These are phyloP conservation scores for Aspergillus brasiliensis DNA, from an alignment of 2,329 filamentous ascomycete species.

Conservation along the genomic window DNA sequence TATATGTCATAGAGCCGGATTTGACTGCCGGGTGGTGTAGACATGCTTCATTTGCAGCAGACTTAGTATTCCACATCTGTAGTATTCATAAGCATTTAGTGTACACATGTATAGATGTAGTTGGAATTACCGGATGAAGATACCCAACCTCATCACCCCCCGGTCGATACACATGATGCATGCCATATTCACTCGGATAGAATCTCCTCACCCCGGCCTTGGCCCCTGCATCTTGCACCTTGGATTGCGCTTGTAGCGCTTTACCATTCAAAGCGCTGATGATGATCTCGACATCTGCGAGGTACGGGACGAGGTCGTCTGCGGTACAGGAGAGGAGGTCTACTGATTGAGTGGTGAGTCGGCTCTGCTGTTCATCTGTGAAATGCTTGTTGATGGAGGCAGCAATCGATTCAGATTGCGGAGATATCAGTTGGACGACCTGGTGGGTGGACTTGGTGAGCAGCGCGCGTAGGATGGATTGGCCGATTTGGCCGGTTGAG, in stretches of 20 bases:
- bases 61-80: slow-evolving; percentile 20
- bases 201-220: slow-evolving; percentile 30
- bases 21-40: slow-evolving; percentile 23
- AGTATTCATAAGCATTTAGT: background rate
- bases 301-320: slow-evolving; percentile 13
- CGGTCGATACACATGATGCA: slow-evolving; percentile 28
- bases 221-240: slow-evolving; percentile 28
- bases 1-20: slow-evolving; percentile 31
- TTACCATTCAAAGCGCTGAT: slow-evolving; percentile 28
- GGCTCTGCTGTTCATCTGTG: background rate
- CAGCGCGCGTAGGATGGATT: background rate
- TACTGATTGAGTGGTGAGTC: background rate
- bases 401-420: background rate
- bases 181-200: slow-evolving; percentile 29
- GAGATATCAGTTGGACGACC: background rate
- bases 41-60: background rate
- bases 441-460: slow-evolving; percentile 1
- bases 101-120: background rate
- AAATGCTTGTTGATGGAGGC: background rate
- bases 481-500: slow-evolving; percentile 7
- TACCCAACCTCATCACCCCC: slow-evolving; percentile 22
- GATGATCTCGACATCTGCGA: slow-evolving; percentile 26
- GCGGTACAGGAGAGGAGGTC: slow-evolving; percentile 14
- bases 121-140: slow-evolving; percentile 22
- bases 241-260: slow-evolving; percentile 20